Evolutionary conservation across 805 yeast genomes (phyloP), one percentile per base, ranked within the genome.

Genomic region (Saturnispora saitoi): DNA sequence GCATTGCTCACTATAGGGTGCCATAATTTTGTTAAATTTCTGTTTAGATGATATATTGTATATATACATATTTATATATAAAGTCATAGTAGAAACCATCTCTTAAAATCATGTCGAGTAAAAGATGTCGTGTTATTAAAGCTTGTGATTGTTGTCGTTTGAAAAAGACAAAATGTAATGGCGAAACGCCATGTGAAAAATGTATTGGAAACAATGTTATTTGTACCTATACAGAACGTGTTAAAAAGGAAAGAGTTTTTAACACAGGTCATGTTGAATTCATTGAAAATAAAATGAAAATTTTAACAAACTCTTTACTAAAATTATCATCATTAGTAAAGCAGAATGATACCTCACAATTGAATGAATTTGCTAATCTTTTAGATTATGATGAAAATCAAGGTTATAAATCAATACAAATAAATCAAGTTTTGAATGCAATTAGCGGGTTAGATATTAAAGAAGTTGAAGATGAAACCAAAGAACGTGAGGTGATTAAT

Each of bases 121-220:
- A 46, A 26, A 22, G 48, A 12, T 28, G 34, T 12, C 29, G 85
- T 51, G 83, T 79, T 4, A 81, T 81, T n/a, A 79, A 78, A 54
- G 84, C 84, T 5, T 79, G 85, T 54, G 83, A 79, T 57, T 71
- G 75, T 47, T 79, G 85, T 58, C 67, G 85, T 40, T 68, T 78
- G 47, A 79, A 78, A 57, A 79, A 79, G 63, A 78, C 83, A 3
- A 79, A 78, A 52, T 79, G 85, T 59, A 78, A 78, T 51, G 85
- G 85, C 22, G 70, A 71, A 42, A 76, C 76, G 52, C 85, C 85
- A 1, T 79, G 85, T 54, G 70, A 72, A 36, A 70, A 76, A 48
- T 79, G 85, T 58, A 59, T 70, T 9, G 64, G 68, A 10, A 82
- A 78, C 54, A 79, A 79, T 60, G 76, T 75, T 57, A 70, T 79